phyloP scores from a whole-genome alignment of 805 yeast genomes.

The Lachancea fermentati region DNA sequence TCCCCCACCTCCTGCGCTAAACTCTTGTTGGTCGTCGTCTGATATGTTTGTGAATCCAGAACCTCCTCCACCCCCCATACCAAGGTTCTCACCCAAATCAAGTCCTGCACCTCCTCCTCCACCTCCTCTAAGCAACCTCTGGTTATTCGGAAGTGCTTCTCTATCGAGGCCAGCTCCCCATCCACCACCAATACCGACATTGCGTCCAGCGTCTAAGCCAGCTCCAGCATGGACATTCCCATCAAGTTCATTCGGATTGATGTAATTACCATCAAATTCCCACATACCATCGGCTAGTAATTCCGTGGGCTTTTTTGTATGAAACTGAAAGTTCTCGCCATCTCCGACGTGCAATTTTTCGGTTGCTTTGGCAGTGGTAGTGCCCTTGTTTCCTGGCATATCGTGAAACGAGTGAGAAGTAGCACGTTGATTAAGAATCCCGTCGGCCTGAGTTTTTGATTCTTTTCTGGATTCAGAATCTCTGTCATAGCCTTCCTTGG shows the following conservation, averaged over 20 bases:
- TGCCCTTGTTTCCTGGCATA: too few relatives aligned
- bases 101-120: neutral
- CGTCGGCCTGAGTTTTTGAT: too few relatives aligned
- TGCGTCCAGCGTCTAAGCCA: neutral
- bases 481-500: conserved; percentile 5
- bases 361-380: neutral
- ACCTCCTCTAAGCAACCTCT: neutral
- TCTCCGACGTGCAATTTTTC: neutral
- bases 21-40: neutral
- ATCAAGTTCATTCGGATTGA: neutral
- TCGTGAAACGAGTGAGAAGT: too few relatives aligned
- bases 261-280: neutral
- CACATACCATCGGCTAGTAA: neutral
- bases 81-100: neutral
- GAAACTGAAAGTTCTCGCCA: neutral
- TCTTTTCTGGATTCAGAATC: too few relatives aligned
- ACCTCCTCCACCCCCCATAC: conserved; percentile 1
- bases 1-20: neutral
- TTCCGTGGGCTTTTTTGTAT: neutral
- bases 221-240: neutral
- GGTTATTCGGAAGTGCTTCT: neutral
- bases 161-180: neutral
- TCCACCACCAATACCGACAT: neutral
- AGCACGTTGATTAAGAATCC: too few relatives aligned
- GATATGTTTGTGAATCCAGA: neutral